Conservation (phyloP, 345 rosid species). For the Dipteronia sinensis region DNA sequence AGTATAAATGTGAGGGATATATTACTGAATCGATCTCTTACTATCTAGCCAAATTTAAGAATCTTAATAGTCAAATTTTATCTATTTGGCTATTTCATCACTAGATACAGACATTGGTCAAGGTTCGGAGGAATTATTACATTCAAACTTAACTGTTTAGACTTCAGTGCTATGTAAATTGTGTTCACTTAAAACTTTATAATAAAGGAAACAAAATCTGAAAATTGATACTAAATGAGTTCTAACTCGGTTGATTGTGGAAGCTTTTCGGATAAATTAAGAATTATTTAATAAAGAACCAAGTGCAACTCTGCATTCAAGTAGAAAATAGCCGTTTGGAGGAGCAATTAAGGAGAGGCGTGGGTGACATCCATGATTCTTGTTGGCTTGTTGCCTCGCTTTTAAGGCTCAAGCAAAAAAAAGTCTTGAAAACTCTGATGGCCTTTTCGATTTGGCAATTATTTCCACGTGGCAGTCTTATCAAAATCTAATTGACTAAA, state of each 20-base stretch:
- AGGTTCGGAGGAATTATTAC: too few relatives aligned
- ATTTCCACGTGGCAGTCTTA: slow-evolving; percentile 32
- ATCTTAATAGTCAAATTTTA: too few relatives aligned
- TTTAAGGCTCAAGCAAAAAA: slow-evolving; percentile 11
- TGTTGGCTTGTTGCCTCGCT: slow-evolving; percentile 20
- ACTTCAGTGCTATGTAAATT: too few relatives aligned
- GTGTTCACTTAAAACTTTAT: background rate
- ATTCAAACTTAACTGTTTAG: too few relatives aligned
- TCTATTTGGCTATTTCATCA: too few relatives aligned
- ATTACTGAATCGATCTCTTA: too few relatives aligned
- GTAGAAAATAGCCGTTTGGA: background rate
- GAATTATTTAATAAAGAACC: too few relatives aligned
- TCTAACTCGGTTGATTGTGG: background rate
- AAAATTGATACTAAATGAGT: background rate
- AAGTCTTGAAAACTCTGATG: background rate
- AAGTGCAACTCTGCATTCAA: background rate
- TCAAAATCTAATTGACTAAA: slow-evolving; percentile 13
- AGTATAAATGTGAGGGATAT: too few relatives aligned
- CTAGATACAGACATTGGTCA: too few relatives aligned
- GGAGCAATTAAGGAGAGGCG: slow-evolving; percentile 7
- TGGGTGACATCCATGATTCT: slow-evolving; percentile 32
- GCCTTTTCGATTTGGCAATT: background rate
- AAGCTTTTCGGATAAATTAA: background rate
- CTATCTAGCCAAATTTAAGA: too few relatives aligned
- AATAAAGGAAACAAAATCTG: too few relatives aligned